phyloP scores from a whole-genome alignment of 495 filamentous ascomycete species.

The Talaromyces ruber region DNA sequence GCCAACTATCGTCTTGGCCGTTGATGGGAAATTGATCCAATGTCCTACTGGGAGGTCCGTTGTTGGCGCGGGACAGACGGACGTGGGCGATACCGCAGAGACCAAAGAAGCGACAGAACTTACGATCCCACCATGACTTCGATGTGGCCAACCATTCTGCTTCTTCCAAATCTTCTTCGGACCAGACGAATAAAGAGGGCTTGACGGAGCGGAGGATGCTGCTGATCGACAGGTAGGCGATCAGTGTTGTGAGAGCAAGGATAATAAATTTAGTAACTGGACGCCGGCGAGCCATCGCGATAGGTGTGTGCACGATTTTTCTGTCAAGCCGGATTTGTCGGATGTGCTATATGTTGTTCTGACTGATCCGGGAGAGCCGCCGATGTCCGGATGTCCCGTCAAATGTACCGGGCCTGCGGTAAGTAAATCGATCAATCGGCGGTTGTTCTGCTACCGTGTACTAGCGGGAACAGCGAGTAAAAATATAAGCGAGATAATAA shows the following conservation, averaged over 20 bases:
- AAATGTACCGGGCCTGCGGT: conserved; percentile 1
- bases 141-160: conserved; percentile 62
- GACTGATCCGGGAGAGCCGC: background rate
- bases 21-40: conserved; percentile 5
- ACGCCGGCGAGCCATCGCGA: background rate
- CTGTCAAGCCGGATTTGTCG: background rate
- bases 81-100: conserved; percentile 61
- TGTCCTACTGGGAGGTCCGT: conserved; percentile 22
- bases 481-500: background rate
- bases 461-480: conserved; percentile 17
- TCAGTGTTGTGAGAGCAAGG: conserved; percentile 31
- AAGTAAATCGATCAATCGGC: background rate
- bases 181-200: conserved; percentile 31
- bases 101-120: conserved; percentile 64
- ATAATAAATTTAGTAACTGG: conserved; percentile 19
- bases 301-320: background rate
- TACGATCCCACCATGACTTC: conserved; percentile 63
- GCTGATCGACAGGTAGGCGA: conserved; percentile 38
- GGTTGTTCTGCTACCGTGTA: background rate
- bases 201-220: conserved; percentile 24
- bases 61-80: conserved; percentile 15
- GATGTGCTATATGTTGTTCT: background rate
- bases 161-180: conserved; percentile 48
- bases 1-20: conserved; percentile 7
- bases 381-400: background rate